A percentile compares a stretch with the other conserved stretches of the same genome.
Evolutionary conservation across 495 filamentous ascomycete species (phyloP).

Genomic region (Penicillium salamii): DNA sequence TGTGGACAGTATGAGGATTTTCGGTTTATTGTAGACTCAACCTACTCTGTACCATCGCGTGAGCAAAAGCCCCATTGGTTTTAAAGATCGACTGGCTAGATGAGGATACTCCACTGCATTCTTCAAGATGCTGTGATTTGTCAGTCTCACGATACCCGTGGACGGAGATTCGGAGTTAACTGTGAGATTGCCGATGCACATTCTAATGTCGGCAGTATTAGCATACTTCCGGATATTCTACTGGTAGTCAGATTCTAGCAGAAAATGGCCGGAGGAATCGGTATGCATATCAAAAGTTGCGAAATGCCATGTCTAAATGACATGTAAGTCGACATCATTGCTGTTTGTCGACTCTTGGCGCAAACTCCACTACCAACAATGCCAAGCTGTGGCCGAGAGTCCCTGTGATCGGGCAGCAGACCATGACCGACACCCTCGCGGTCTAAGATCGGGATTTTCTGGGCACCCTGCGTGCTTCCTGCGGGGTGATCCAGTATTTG

Average conservation of each 20-base stretch:
- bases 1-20: neutral
- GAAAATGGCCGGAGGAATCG: neutral
- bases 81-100: neutral
- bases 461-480: constrained; percentile 9
- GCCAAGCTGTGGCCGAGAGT: constrained; percentile 13
- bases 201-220: neutral
- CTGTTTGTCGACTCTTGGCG: constrained; percentile 9
- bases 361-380: constrained; percentile 6
- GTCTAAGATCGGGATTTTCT: constrained; percentile 9
- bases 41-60: constrained; percentile 1
- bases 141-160: constrained; percentile 1
- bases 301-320: neutral
- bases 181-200: neutral
- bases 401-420: constrained; percentile 2
- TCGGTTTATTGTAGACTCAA: too few species aligned
- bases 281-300: neutral
- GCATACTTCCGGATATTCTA: neutral
- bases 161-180: neutral
- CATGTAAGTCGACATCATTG: constrained; percentile 1
- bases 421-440: neutral
- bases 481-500: constrained; percentile 16
- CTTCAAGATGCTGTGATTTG: constrained; percentile 8
- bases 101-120: constrained; percentile 8
- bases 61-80: neutral
- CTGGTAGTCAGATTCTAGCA: neutral